Evolutionary conservation across 176 grass and related monocot species (phyloP), one percentile per base, ranked within the genome.

Genomic region (Carex cristatella): DNA sequence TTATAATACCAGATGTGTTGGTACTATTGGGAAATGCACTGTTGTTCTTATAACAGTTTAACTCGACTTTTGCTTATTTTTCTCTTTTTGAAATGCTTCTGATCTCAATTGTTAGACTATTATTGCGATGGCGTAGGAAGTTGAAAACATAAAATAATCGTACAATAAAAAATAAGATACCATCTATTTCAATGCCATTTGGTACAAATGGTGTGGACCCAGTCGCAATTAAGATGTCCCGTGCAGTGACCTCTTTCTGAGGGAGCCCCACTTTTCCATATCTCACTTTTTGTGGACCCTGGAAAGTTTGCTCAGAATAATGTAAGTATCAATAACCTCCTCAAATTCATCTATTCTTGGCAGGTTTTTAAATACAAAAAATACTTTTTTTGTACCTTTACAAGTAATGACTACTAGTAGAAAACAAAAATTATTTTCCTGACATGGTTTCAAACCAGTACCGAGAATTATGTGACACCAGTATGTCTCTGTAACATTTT

Each of bases 161-260:
- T 78, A 68, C 48, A 28, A 89, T 69, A 44, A 67, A 89, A 66
- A 59, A 89, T 46, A 51, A 78, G 8, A 87, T 90, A 98, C 95
- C 91, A 86, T 94, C 92, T 91, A 98, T 69, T 91, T 98, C 92
- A 71, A 98, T 98, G 82, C 95, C 95, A 87, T 98, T 93, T 10
- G 95, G 95, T 82, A 94, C 93, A 90, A 98, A 94, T 80, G 95
- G 95, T 85, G 92, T 88, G 79, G 95, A 98, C 57, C 92, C 93
- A 73, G 92, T 98, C 19, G 93, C 92, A 86, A 98, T 98, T 82
- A 98, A 94, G 62, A 93, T 94, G 85, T 98, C 92, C 66, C 71
- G 92, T 55, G 91, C 89, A 62, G 92, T 94, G 81, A 98, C 86
- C 89, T 94, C 95, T 89, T 91, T 94, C 65, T 93, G 91, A 32